Evolutionary conservation across 805 yeast genomes (phyloP), one percentile per base, ranked within the genome.

Genomic region (Metschnikowia proteae): DNA sequence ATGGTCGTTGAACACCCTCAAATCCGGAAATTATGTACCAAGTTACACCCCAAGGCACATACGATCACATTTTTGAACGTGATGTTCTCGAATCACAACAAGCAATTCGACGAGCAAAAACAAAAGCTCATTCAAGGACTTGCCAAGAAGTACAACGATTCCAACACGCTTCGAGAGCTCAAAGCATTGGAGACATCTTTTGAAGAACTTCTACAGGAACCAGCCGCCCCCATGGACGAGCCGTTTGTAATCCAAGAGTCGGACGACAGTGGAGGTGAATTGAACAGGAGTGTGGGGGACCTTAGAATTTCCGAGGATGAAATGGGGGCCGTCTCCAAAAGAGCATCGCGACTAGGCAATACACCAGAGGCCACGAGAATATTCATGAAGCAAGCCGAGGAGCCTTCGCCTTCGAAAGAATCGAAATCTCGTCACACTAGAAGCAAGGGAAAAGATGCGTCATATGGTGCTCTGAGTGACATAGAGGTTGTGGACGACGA

Each of bases 241-340:
- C 55, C 57, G 2, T 54, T 54, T 30, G 54, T 49, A 11, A 56
- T 57, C 1, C 46, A 49, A 6, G 57, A 56, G 13, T 34, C 49
- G 1, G 53, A 51, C 7, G 59, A 56, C 34, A 53, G 55, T 32
- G 45, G 50, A 8, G 56, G 54, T 3, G 60, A 56, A 22, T 54
- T 57, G 22, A 56, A 56, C 42, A 45, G 53, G 26, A 56, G 60
- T 30, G 60, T 57, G 5, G 54, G 57, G 6, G 57, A 56, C 9
- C 47, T 57, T 1, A 45, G 54, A 31, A 50, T 57, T 6, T 48
- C 58, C 9, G 45, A 32, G n/a, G 47, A 38, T 31, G 45, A 32
- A 22, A 42, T 26, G 23, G 46, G 38, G 5, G 8, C 22, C 31
- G 17, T 17, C 11, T 25, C 26, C 28, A 38, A 44, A 22, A 9